Base-by-base conservation (phyloP, 139 green algal genomes). In the Penium margaritaceum region DNA sequence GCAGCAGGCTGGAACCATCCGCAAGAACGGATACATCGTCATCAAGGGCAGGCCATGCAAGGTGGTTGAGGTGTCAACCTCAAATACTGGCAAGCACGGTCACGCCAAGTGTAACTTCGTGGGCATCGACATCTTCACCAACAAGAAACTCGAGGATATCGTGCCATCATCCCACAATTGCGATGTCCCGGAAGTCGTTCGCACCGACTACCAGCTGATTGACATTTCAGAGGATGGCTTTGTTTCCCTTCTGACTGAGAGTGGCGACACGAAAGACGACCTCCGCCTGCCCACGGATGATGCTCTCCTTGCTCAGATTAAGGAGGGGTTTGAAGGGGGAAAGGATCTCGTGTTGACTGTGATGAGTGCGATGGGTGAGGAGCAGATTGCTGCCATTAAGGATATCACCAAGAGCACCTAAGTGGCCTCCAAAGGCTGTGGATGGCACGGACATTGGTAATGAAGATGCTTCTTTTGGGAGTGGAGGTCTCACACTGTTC, bases 81-180 rank as follows among this genome's bases (percentile, higher is more conserved):
- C 95, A 62, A 99, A 99, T 89, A 99, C 95, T 33, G 95, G 95
- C 75, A 99, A 99, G 91, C 95, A 99, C 90, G 95, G 95, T 62
- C 91, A 98, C 87, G 95, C 95, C 41, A 99, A 99, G 91, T 99
- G 95, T 83, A 89, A 97, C 81, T 99, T 99, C 75, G 81, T 90
- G 3, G 92, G 78, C 41, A 89, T 95, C 46, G 93, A 98, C 76
- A 97, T 99, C 76, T 99, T 98, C 90, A 97, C 90, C 37, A 85
- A 85, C 79, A 99, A 97, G 90, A 99, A 98, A 85, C 87, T 95
- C 70, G 95, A 99, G 82, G 92, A 97, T 67, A 90, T 98, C 85
- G 89, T 88, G 5, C 92, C 93, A 55, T 98, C 95, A 17, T 95
- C 93, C 36, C 91, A 97, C 88, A 99, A 99, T 85, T 90, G 87